Conservation (phyloP, 108 stramenopile genomes). For the Stephanodiscus minutulus region DNA sequence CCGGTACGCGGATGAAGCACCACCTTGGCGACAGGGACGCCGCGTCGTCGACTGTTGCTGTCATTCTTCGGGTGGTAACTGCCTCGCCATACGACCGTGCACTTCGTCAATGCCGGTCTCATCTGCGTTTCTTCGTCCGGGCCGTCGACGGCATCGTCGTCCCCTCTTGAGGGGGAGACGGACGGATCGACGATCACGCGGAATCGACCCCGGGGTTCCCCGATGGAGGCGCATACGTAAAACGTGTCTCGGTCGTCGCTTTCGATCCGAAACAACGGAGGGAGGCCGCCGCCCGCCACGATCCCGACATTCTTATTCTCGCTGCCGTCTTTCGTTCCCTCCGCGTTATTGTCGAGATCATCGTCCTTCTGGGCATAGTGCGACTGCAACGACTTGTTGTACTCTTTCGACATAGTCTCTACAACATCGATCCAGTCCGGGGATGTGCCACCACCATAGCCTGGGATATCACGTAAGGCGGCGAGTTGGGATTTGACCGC, state of each 20-base stretch:
- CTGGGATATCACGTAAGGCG: no score
- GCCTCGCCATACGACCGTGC: conserved; percentile 61
- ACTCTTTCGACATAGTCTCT: conserved; percentile 43
- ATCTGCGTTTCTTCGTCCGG: conserved; percentile 22
- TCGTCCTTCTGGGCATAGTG: conserved; percentile 14
- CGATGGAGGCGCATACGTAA: conserved; percentile 66
- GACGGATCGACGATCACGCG: conserved; percentile 45
- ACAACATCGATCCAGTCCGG: conserved; percentile 29
- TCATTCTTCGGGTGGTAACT: conserved; percentile 9
- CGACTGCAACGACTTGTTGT: conserved; percentile 30
- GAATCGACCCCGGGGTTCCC: conserved; percentile 50
- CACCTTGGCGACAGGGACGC: conserved; percentile 77
- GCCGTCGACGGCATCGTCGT: no score
- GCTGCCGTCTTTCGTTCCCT: background rate
- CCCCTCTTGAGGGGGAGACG: no score
- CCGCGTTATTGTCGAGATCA: conserved; percentile 6
- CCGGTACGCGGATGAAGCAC: conserved; percentile 80
- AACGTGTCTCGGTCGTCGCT: conserved; percentile 40
- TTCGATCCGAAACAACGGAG: conserved; percentile 36
- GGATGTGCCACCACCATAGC: background rate
- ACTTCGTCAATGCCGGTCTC: conserved; percentile 76
- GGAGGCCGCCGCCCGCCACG: conserved; percentile 24
- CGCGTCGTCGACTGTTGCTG: no score
- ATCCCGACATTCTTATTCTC: background rate
- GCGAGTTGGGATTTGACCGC: conserved; percentile 21